Base-by-base conservation (phyloP, 2,329 filamentous ascomycete species). In the Trichophyton benhamiae region DNA sequence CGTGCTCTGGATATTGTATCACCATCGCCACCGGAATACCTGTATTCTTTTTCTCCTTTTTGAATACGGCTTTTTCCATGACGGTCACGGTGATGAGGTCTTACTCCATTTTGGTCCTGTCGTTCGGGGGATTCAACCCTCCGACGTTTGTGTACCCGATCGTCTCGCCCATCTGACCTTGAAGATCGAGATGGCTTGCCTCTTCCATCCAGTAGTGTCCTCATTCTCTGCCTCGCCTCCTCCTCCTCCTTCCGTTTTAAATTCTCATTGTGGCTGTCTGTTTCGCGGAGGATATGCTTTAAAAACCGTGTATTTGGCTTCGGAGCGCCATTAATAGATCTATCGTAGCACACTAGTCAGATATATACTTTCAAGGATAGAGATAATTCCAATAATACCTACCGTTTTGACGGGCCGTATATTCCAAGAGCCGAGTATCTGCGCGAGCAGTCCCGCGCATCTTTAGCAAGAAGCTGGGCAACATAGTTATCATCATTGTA, bases 261-360 rank as follows among this genome's bases (percentile, higher is more conserved):
- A 0, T 89, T 88, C 25, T 88, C 85, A 80, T 99, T 99, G 75
- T 99, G 92, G 60, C 76, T 87, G 68, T 95, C 88, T 7, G 90
- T 95, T 66, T 94, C 88, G 65, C 87, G 87, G 64, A 99, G 89
- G 61, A 97, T 88, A 68, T 94, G 87, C 62, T 86, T 86, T 48
- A 99, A 77, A 71, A 97, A 97, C 38, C 88, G 83, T 0, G 89
- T 96, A 69, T 99, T 97, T 2, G 92, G 91, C 71, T 92, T 96
- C 0, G 89, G 89, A 65, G 81, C 83, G 59, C 86, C 83, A 66
- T 82, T 82, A 53, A 82, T 75, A 62, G 85, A 83, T 69, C 83
- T 90, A 73, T 13, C 17, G 41, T 48, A 17, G 7, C 22, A 36
- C 27, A 30, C 41, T 60, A 48, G 58, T 55, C 9, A 55, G 49